phyloP scores from a whole-genome alignment of 164 flowering plant species.

The Stephania japonica region DNA sequence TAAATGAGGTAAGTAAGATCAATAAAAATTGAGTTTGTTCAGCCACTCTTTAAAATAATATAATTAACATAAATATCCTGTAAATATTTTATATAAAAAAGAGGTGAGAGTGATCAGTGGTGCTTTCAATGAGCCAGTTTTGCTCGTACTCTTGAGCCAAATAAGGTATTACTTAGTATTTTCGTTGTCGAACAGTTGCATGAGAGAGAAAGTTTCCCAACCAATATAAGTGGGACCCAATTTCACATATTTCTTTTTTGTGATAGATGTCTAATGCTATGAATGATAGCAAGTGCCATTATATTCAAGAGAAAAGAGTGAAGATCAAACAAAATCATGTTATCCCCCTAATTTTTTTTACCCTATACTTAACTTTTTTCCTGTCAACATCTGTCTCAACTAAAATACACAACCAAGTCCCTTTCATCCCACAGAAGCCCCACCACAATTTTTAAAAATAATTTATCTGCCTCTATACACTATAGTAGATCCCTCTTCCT shows the following conservation, averaged over 20 bases:
- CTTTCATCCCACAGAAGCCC: background rate
- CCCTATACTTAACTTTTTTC: background rate
- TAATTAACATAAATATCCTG: too few relatives aligned
- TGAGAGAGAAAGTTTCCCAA: slow-evolving; percentile 1
- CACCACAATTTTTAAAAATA: background rate
- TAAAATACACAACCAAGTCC: background rate
- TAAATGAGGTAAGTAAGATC: too few relatives aligned
- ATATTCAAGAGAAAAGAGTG: slow-evolving; percentile 7
- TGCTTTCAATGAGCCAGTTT: too few relatives aligned
- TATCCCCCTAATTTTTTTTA: slow-evolving; percentile 8
- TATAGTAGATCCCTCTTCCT: background rate
- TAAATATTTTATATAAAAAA: too few relatives aligned
- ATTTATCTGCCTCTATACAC: background rate
- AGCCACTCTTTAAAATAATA: too few relatives aligned
- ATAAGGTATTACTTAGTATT: too few relatives aligned
- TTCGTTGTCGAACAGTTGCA: background rate
- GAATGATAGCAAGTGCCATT: slow-evolving; percentile 3
- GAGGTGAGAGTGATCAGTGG: too few relatives aligned
- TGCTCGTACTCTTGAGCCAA: too few relatives aligned
- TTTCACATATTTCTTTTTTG: background rate
- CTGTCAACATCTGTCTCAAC: slow-evolving; percentile 7
- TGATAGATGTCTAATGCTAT: background rate
- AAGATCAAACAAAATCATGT: slow-evolving; percentile 14
- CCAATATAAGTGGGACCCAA: slow-evolving; percentile 5
- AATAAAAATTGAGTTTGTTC: too few relatives aligned